These are phyloP conservation scores for Candida chilensis DNA, from an alignment of 805 yeast species.

Conservation along the genomic window DNA sequence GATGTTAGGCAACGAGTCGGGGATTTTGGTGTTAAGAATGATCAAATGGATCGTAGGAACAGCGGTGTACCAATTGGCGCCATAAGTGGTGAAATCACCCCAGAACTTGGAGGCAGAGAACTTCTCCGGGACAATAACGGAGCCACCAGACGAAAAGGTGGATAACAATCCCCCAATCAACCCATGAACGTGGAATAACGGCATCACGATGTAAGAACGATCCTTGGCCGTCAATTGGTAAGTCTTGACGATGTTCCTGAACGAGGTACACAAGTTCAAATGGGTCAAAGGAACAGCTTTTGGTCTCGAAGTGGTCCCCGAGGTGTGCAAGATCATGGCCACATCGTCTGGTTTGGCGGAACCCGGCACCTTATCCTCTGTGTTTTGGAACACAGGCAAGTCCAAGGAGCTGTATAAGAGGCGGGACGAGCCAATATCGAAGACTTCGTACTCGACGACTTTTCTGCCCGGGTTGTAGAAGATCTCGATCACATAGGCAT, in stretches of 20 bases:
- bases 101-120: slow-evolving; percentile 59
- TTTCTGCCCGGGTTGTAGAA: slow-evolving; percentile 30
- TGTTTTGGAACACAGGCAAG: slow-evolving; percentile 18
- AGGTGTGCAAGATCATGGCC: slow-evolving; percentile 62
- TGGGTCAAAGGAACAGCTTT: slow-evolving; percentile 70
- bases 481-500: slow-evolving; percentile 43
- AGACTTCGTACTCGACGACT: slow-evolving; percentile 29
- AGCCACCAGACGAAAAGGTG: slow-evolving; percentile 51
- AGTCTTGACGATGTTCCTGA: slow-evolving; percentile 48
- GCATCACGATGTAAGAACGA: slow-evolving; percentile 62
- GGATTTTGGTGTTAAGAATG: slow-evolving; percentile 41
- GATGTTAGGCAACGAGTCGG: slow-evolving; percentile 41
- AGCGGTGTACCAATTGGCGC: slow-evolving; percentile 66
- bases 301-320: slow-evolving; percentile 73
- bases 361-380: slow-evolving; percentile 23
- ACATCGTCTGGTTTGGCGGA: slow-evolving; percentile 38
- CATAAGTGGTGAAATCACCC: slow-evolving; percentile 38
- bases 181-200: slow-evolving; percentile 73
- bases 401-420: slow-evolving; percentile 12
- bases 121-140: slow-evolving; percentile 50
- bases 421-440: slow-evolving; percentile 4
- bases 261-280: slow-evolving; percentile 49
- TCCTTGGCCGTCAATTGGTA: slow-evolving; percentile 42
- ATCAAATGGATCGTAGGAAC: slow-evolving; percentile 74
- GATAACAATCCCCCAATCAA: slow-evolving; percentile 57